phyloP scores from a whole-genome alignment of 345 rosid species.

The Melaleuca alternifolia region DNA sequence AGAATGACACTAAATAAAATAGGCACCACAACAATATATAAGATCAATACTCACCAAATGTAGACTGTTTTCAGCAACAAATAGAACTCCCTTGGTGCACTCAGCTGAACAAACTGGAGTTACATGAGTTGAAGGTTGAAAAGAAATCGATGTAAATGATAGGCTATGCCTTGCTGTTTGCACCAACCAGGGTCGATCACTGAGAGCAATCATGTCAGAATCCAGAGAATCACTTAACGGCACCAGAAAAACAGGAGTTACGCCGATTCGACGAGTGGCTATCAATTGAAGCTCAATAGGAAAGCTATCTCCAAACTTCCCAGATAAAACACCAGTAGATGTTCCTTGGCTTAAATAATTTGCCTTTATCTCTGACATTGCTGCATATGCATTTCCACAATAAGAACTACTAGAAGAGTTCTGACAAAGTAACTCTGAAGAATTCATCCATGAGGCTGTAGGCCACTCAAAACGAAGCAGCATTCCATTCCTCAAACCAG shows the following conservation, averaged over 20 bases:
- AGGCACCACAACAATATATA: not conserved
- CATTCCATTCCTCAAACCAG: slow-evolving; percentile 98
- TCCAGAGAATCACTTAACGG: slow-evolving; percentile 71
- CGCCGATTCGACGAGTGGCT: slow-evolving; percentile 86
- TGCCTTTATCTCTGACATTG: slow-evolving; percentile 4
- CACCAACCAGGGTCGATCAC: slow-evolving; percentile 97
- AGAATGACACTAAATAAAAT: not conserved
- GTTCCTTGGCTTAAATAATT: slow-evolving; percentile 13
- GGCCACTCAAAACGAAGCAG: slow-evolving; percentile 97
- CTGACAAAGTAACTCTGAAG: slow-evolving; percentile 13
- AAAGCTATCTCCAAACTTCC: slow-evolving; percentile 15
- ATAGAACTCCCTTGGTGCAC: slow-evolving; percentile 86
- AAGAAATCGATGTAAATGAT: slow-evolving; percentile 79
- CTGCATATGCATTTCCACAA: slow-evolving; percentile 19
- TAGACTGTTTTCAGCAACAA: slow-evolving; percentile 90
- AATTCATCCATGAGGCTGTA: slow-evolving; percentile 20
- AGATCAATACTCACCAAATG: slow-evolving; percentile 57
- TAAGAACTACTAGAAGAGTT: slow-evolving; percentile 14
- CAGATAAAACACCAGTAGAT: slow-evolving; percentile 13
- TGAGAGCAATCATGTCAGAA: slow-evolving; percentile 80
- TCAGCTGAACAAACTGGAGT: slow-evolving; percentile 87
- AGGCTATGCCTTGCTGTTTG: slow-evolving; percentile 91
- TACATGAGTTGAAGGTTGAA: slow-evolving; percentile 94
- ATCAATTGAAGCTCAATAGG: slow-evolving; percentile 65
- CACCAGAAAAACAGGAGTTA: slow-evolving; percentile 93